Base-by-base conservation (phyloP, 768 basidiomycete genomes). In the Clitopilus passeckerianus region DNA sequence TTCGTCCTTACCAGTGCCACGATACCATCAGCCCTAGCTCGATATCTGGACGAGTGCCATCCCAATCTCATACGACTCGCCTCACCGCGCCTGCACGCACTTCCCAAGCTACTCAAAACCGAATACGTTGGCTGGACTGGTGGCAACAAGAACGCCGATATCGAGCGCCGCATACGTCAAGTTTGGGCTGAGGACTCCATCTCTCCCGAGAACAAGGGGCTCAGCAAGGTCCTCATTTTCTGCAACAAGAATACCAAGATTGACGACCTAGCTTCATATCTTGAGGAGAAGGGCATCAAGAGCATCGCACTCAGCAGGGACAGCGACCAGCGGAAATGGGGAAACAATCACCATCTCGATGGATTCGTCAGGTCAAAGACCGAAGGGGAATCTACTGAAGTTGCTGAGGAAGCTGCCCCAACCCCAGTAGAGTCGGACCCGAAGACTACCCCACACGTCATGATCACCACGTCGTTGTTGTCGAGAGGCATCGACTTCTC, bases 401-500 rank as follows among this genome's bases (percentile, higher is more conserved):
- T 37, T 43, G 20, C 58, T 15, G 58, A 59, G 56, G 57, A 57
- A 6, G 14, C 56, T n/a, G 35, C 58, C 54, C 24, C 52, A 14
- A 54, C 60, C 30, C 59, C 54, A 35, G 16, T 27, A 22, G 54
- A 5, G 24, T 70, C 61, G 54, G 71, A 73, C 60, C 70, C 71
- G 1, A 69, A 74, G 52, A 66, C 73, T 6, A 71, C 72, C 0
- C 85, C 89, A 15, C 83, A 84, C 58, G 86, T 95, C 37, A 77
- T 97, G 65, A 80, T 96, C 57, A 95, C 95, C 34, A 97, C 95
- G 0, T 95, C 93, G 5, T 78, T 97, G 34, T 86, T 97, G 24
- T 93, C 93, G 9, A 84, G 95, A 18, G 95, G 95, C 1, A 81
- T 96, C 1, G 95, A 97, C 70, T 97, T 97, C 66, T 77, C 86